Conservation (phyloP, 192 early-diverging fungal genomes). For the Mortierella antarctica region DNA sequence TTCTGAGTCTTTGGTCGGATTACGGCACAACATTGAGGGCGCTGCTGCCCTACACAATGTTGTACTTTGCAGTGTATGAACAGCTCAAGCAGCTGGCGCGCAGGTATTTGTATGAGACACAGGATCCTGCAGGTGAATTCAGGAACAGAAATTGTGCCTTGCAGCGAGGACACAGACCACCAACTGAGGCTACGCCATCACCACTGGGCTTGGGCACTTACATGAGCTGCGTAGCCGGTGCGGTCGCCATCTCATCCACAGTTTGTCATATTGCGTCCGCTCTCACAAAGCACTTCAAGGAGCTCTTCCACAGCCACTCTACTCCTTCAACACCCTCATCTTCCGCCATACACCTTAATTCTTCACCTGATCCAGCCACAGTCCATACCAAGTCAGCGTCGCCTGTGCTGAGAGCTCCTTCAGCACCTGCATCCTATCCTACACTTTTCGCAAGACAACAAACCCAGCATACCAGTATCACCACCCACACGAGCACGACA, state of each 20-base stretch:
- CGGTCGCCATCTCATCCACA: constrained; percentile 32
- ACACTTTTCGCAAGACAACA: no score
- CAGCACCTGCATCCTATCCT: no score
- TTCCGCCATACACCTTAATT: no score
- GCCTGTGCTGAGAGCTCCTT: no score
- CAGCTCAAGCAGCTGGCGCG: constrained; percentile 33
- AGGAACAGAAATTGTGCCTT: no score
- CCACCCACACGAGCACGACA: no score
- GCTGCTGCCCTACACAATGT: constrained; percentile 33
- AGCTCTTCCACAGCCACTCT: background rate
- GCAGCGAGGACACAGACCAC: no score
- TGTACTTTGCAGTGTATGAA: constrained; percentile 44
- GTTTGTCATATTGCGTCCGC: constrained; percentile 29
- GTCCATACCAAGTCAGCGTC: no score
- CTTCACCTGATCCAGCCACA: no score
- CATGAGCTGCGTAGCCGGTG: constrained; percentile 38
- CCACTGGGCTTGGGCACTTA: constrained; percentile 16
- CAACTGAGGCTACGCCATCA: background rate
- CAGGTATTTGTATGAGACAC: background rate
- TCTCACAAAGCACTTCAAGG: background rate
- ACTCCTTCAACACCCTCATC: no score
- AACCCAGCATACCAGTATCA: no score
- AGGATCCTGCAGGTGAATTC: background rate
- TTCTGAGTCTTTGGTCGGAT: constrained; percentile 30
- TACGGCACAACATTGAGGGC: constrained; percentile 14